Base-by-base conservation (phyloP, 1,139 yeast species). In the Nakaseomyces bracarensis region DNA sequence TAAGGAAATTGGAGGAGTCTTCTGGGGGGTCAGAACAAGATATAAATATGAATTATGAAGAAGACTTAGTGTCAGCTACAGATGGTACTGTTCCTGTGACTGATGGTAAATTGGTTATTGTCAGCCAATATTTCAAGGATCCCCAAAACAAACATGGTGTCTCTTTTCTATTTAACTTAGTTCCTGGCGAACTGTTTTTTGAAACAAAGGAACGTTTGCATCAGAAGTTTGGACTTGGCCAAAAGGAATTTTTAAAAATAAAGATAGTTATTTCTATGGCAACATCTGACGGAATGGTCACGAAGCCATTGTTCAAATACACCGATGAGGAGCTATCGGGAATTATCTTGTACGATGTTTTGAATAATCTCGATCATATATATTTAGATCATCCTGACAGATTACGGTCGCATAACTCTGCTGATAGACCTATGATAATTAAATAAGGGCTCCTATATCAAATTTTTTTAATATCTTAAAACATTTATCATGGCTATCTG, bases 361-460 rank as follows among this genome's bases (percentile, higher is more conserved):
- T 82, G 46, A 67, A 71, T 11, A 69, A 69, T 22, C 66, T 69
- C 29, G 75, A 72, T 46, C 70, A 69, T 25, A 66, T 91, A 44
- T 94, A 89, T 18, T 69, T 91, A 58, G 96, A 91, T 57, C 95
- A 85, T 58, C 85, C 91, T 7, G 96, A 86, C 61, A 74, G 93
- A 47, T 53, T 66, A 11, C 60, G 65, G 40, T 63, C 67, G 23
- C 62, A 61, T 35, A 57, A 58, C 23, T 51, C 57, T 3, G 58
- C 53, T 33, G 64, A 61, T 45, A 59, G 64, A 48, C 65, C 64
- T 21, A 61, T 60, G 63, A 55, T 58, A 6, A 61, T 61, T 33
- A 61, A 58, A n/a, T 30, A 28, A 15, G 5, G 5, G 14, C 11
- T 15, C n/a, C 10, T 22, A 22, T n/a, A n/a, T n/a, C n/a, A n/a